Conservation (phyloP, 768 basidiomycete species). For the Boletus sensibilis region DNA sequence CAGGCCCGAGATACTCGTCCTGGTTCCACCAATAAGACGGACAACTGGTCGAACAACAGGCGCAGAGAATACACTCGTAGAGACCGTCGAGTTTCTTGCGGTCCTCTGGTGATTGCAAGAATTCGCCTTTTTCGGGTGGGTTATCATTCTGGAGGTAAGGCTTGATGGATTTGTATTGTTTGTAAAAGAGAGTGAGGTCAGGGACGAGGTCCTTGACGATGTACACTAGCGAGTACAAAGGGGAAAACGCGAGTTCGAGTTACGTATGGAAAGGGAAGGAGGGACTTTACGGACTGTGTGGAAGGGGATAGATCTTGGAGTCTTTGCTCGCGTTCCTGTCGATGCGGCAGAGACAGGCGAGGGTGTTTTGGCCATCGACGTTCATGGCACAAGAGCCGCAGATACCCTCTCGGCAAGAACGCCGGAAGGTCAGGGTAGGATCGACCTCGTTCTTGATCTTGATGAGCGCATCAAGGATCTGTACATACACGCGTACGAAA, state of each 20-base stretch:
- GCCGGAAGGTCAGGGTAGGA: conserved; percentile 93
- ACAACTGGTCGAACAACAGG: conserved; percentile 97
- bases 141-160: conserved; percentile 95
- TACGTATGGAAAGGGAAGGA: neutral
- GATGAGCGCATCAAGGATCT: conserved; percentile 90
- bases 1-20: conserved; percentile 96
- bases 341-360: conserved; percentile 95
- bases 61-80: conserved; percentile 97
- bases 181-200: conserved; percentile 90
- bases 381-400: conserved; percentile 99
- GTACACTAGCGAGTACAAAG: conserved; percentile 68
- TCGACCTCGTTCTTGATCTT: conserved; percentile 99
- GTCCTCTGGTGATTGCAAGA: conserved; percentile 87
- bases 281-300: conserved; percentile 72
- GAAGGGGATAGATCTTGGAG: conserved; percentile 93
- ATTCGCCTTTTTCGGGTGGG: conserved; percentile 80
- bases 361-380: conserved; percentile 96
- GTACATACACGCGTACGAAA: neutral
- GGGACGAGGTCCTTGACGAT: conserved; percentile 98
- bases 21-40: conserved; percentile 99
- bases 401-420: conserved; percentile 92
- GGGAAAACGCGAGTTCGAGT: neutral
- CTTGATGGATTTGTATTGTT: conserved; percentile 99
- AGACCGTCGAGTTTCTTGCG: conserved; percentile 94
- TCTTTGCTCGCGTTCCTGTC: conserved; percentile 71